Base-by-base conservation (phyloP, 1,284 basidiomycete genomes). In the Moniliella sp. region DNA sequence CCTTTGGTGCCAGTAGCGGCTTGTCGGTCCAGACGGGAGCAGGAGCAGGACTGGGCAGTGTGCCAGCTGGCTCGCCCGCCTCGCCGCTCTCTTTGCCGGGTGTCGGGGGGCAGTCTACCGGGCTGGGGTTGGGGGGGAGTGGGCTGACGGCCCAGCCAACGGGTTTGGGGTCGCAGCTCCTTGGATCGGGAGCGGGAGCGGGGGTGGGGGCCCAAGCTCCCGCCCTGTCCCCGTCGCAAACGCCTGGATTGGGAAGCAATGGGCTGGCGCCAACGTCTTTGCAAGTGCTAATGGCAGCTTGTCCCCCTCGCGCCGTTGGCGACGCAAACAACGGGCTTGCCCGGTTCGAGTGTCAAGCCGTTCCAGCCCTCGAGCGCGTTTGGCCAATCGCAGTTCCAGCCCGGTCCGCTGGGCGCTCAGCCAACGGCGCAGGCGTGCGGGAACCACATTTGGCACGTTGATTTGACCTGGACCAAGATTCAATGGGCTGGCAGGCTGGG, bases 331-430 rank as follows among this genome's bases (percentile, higher is more conserved):
- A 55, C 51, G 2, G 49, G 47, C 3, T 50, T 45, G 7, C 41
- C 34, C 3, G 45, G 47, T 1, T 46, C 43, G 2, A 34, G 27
- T 2, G 38, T 58, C 15, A 52, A 50, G 32, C 55, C 54, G 1
- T 58, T 58, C 43, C 45, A 55, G 31, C 55, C 55, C 0, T 43
- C 49, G 3, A 40, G 36, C 14, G 40, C 43, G 8, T 58, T 58
- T 33, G 55, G 55, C 9, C n/a, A n/a, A n/a, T n/a, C n/a, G n/a
- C n/a, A n/a, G n/a, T n/a, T n/a, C n/a, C n/a, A n/a, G n/a, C n/a
- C n/a, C n/a, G n/a, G n/a, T n/a, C n/a, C n/a, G n/a, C n/a, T n/a
- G n/a, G n/a, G n/a, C n/a, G n/a, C n/a, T n/a, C n/a, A n/a, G n/a
- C n/a, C n/a, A n/a, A n/a, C n/a, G n/a, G n/a, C n/a, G n/a, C n/a